Conservation (phyloP, 2,329 filamentous ascomycete genomes). For the Ophiocordyceps camponoti-saundersi region DNA sequence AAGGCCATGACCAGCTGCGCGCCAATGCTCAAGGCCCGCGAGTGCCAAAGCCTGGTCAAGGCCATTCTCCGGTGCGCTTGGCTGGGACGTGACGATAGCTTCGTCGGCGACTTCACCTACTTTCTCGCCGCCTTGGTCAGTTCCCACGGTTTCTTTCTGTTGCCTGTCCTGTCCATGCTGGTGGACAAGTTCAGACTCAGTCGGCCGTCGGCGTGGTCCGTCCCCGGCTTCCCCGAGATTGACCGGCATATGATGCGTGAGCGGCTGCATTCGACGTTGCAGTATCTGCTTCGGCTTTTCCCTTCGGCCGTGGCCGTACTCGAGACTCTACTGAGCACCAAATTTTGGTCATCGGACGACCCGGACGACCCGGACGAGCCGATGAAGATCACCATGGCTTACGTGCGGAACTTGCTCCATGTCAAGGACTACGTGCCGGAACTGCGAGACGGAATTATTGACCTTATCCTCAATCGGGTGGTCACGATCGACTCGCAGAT, state of each 20-base stretch:
- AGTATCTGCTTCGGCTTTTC: conserved; percentile 62
- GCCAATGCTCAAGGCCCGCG: conserved; percentile 39
- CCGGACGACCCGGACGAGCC: conserved; percentile 57
- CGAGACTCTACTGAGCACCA: conserved; percentile 44
- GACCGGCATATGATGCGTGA: conserved; percentile 47
- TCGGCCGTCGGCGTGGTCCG: conserved; percentile 25
- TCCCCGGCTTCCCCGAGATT: conserved; percentile 40
- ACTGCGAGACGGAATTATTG: conserved; percentile 63
- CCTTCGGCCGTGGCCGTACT: conserved; percentile 61
- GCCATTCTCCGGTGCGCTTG: conserved; percentile 44
- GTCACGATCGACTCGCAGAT: conserved; percentile 94
- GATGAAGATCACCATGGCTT: conserved; percentile 67
- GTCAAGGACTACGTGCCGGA: conserved; percentile 64
- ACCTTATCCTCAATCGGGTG: conserved; percentile 68
- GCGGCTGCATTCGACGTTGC: conserved; percentile 59
- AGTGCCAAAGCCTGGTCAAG: conserved; percentile 40
- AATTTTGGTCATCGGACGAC: conserved; percentile 65
- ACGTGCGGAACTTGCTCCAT: conserved; percentile 67
- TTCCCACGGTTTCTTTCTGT: conserved; percentile 65
- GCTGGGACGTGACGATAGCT: conserved; percentile 47
- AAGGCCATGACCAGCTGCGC: conserved; percentile 45
- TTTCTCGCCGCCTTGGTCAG: conserved; percentile 61
- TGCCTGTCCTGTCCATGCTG: conserved; percentile 60
- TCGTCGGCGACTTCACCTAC: conserved; percentile 49
- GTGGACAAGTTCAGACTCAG: conserved; percentile 56